Evolutionary conservation across 345 rosid species (phyloP).

Genomic region (Eucalyptus urophylla): DNA sequence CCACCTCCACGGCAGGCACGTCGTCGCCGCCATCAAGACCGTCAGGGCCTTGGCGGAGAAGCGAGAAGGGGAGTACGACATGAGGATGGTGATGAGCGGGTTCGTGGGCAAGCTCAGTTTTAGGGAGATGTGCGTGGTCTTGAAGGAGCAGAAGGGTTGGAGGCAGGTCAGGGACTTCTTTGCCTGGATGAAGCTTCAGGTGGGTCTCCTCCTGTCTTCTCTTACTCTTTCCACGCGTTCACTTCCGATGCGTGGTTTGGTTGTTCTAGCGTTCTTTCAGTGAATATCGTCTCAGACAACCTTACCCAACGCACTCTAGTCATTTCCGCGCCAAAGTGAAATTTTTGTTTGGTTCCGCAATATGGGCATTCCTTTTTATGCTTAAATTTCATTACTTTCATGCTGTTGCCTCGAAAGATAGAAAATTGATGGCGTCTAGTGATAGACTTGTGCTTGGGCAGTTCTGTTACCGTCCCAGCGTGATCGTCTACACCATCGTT

Average conservation of each 20-base stretch:
- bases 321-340: background rate
- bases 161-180: constrained; percentile 72
- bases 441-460: constrained; percentile 45
- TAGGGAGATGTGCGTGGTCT: constrained; percentile 84
- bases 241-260: background rate
- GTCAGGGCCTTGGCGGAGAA: constrained; percentile 44
- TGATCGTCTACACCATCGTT: constrained; percentile 62
- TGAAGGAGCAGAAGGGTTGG: constrained; percentile 86
- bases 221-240: background rate
- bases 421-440: constrained; percentile 12
- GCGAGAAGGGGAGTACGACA: constrained; percentile 36
- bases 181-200: constrained; percentile 96
- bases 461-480: constrained; percentile 73
- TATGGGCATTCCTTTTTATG: background rate
- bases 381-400: background rate
- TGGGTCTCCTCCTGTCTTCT: background rate
- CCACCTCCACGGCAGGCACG: constrained; percentile 71
- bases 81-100: constrained; percentile 63
- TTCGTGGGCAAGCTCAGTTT: constrained; percentile 73
- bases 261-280: background rate
- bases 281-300: background rate
- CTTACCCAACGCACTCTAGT: background rate
- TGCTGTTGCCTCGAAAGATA: background rate
- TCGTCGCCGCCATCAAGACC: constrained; percentile 69
- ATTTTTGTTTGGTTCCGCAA: background rate